Evolutionary conservation across 805 yeast genomes (phyloP).

Genomic region (Candida tallmaniae): DNA sequence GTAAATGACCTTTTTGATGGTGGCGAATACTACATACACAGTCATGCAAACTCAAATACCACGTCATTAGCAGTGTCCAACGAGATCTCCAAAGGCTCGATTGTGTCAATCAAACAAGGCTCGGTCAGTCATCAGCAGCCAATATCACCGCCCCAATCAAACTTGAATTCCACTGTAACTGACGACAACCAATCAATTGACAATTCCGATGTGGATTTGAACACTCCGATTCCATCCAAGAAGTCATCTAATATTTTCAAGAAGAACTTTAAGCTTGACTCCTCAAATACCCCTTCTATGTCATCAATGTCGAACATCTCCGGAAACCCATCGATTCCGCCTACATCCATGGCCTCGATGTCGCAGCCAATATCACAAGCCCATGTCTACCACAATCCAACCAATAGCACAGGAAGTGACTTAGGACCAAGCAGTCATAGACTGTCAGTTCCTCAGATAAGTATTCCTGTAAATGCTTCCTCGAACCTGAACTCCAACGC

Average conservation of each 20-base stretch:
- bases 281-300: conserved; percentile 6
- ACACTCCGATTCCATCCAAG: not conserved
- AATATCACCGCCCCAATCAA: not conserved
- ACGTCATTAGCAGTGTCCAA: too few species aligned
- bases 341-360: not conserved
- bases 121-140: not conserved
- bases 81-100: conserved; percentile 6
- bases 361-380: not conserved
- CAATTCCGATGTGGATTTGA: not conserved
- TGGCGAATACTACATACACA: conserved; percentile 16
- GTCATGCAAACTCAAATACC: conserved; percentile 1
- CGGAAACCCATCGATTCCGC: conserved; percentile 1
- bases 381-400: not conserved
- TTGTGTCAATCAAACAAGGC: not conserved
- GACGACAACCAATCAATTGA: not conserved
- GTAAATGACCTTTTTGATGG: conserved; percentile 29
- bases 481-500: not conserved
- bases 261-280: conserved; percentile 27
- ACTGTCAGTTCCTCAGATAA: conserved; percentile 4
- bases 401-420: too few species aligned
- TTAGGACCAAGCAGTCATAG: too few species aligned
- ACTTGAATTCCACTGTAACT: not conserved
- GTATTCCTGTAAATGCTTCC: conserved; percentile 1
- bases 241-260: conserved; percentile 20
- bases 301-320: conserved; percentile 8